Base-by-base conservation (phyloP, 2,329 filamentous ascomycete genomes). In the Arthroderma uncinatum region DNA sequence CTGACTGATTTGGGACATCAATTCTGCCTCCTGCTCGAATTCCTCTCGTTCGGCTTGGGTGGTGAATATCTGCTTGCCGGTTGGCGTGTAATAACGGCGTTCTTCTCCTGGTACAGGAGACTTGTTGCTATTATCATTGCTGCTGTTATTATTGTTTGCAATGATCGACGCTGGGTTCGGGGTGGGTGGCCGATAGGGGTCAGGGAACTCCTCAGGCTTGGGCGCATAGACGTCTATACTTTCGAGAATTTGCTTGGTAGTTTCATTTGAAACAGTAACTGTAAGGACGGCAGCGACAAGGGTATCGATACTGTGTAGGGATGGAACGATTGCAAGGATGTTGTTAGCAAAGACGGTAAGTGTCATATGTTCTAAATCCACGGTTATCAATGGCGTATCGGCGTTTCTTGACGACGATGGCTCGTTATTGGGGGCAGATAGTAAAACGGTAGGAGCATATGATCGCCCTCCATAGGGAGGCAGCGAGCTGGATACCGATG, bases 261-360 rank as follows among this genome's bases (percentile, higher is more conserved):
- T 61, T 56, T 73, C 66, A 53, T 77, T 75, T 0, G 73, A 71
- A 55, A 75, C 67, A 0, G 74, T 74, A 14, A 77, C 71, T 1
- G 73, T 69, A 16, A 78, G 63, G 6, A 78, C 66, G 3, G 75
- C 71, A 1, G 74, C 71, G 47, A 78, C 64, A 10, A 78, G 63
- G 4, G 74, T 73, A 60, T 78, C 76, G 36, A 78, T 73, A 6
- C 73, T 72, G 58, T 78, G 78, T 30, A 77, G 62, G 5, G 74
- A 76, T 1, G 74, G 73, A 7, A 78, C 71, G 0, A 69, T 70
- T 5, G 68, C 65, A 2, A 69, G 66, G 8, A 77, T 74, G 1
- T 69, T 64, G 2, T 68, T 67, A 1, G 74, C 68, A 19, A 70
- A 70, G 37, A 78, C 69, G 1, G 70, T 70, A 0, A 76, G 64